Percentiles rank a stretch among this genome's conserved stretches.
phyloP scores from a whole-genome alignment of 1,284 basidiomycete genomes.

The Mycena sp. region DNA sequence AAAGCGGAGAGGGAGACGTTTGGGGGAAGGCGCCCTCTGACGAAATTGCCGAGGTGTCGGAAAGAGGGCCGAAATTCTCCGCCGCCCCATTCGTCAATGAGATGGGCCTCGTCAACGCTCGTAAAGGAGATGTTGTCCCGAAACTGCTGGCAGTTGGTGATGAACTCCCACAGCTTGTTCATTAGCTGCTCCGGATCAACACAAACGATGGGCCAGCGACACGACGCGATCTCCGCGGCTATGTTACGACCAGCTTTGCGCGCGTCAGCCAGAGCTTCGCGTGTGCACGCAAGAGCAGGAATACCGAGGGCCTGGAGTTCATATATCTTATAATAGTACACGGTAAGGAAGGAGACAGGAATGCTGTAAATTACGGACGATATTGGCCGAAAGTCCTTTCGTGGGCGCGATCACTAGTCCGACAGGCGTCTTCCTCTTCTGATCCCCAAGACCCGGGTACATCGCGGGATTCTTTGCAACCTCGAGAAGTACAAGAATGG shows the following conservation, averaged over 20 bases:
- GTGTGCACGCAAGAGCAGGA: neutral
- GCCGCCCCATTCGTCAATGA: constrained; percentile 5
- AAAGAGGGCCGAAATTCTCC: constrained; percentile 17
- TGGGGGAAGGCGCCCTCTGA: constrained; percentile 22
- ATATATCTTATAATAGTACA: neutral
- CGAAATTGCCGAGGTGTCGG: constrained; percentile 24
- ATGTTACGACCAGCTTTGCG: neutral
- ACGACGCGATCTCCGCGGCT: neutral
- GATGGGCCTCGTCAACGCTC: constrained; percentile 29
- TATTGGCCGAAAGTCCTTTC: constrained; percentile 1
- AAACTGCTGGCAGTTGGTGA: constrained; percentile 16
- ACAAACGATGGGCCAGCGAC: neutral
- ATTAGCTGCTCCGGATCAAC: constrained; percentile 14
- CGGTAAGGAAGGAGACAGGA: neutral
- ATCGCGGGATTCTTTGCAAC: neutral
- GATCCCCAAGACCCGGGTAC: neutral
- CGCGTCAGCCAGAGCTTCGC: neutral
- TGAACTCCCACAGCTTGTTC: constrained; percentile 3
- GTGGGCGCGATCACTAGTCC: neutral
- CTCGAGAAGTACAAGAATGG: neutral
- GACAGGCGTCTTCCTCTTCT: neutral
- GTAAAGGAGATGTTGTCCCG: constrained; percentile 21
- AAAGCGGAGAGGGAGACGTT: constrained; percentile 16
- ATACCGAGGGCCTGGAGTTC: neutral
- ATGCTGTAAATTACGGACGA: neutral